These are phyloP conservation scores for Solanum tarapatanum DNA, from an alignment of 257 asterid species.

Conservation along the genomic window DNA sequence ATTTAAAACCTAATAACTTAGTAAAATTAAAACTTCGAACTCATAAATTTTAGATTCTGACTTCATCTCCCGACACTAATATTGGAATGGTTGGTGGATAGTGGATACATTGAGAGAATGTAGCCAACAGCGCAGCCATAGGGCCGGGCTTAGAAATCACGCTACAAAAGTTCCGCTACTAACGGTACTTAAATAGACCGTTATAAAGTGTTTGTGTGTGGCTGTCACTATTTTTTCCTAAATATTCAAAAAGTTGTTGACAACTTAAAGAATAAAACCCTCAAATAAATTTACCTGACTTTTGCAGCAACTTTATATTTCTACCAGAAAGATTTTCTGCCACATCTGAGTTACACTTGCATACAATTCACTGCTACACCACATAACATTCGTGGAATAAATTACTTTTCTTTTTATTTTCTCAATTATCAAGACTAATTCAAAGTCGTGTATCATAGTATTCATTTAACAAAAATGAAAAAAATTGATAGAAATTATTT, in stretches of 20 bases:
- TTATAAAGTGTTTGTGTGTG: background rate
- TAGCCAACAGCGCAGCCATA: background rate
- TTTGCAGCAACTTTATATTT: background rate
- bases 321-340: background rate
- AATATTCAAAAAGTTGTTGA: background rate
- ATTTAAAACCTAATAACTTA: rapidly evolving
- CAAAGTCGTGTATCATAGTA: background rate
- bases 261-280: background rate
- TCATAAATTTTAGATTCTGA: too few species aligned
- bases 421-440: background rate
- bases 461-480: background rate
- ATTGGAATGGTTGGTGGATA: background rate
- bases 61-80: rapidly evolving
- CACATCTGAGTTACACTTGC: background rate
- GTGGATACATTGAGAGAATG: background rate
- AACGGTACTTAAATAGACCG: background rate
- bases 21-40: rapidly evolving
- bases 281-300: background rate
- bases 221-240: background rate
- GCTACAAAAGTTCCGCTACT: background rate
- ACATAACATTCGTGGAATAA: background rate
- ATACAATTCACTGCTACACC: background rate
- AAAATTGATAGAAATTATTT: background rate
- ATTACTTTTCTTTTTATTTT: too few species aligned
- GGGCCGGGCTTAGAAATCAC: background rate